Conservation (phyloP, 768 basidiomycete species). For the Lentinula boryana region DNA sequence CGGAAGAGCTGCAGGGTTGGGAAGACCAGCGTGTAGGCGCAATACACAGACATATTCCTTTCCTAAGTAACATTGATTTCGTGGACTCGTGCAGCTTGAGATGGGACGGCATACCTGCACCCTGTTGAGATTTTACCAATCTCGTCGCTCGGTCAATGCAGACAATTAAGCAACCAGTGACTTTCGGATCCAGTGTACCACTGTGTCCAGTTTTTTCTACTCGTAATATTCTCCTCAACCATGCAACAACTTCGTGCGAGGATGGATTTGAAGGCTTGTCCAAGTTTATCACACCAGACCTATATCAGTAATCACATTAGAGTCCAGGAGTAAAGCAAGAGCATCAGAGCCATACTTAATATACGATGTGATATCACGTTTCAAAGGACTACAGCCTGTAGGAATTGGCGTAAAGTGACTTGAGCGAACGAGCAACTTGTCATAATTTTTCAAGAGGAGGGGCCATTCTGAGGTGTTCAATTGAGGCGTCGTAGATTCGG, state of each 20-base stretch:
- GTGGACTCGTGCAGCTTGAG: not conserved
- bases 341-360: conserved; percentile 59
- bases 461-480: conserved; percentile 98
- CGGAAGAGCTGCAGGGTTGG: conserved; percentile 80
- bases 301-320: conserved; percentile 20
- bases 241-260: conserved; percentile 98
- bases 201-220: conserved; percentile 99
- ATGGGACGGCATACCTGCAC: conserved; percentile 62
- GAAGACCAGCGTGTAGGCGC: conserved; percentile 79
- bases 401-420: conserved; percentile 99
- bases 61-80: conserved; percentile 36
- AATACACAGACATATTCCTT: conserved; percentile 99
- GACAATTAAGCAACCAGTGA: conserved; percentile 97
- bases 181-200: conserved; percentile 97
- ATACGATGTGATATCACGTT: conserved; percentile 88
- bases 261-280: conserved; percentile 99
- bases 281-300: conserved; percentile 97
- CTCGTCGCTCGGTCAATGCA: conserved; percentile 98
- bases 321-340: not conserved
- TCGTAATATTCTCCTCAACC: conserved; percentile 93
- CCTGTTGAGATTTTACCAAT: conserved; percentile 97
- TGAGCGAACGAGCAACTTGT: conserved; percentile 90
- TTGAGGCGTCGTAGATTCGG: conserved; percentile 64
- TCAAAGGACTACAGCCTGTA: conserved; percentile 87
- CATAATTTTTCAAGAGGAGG: conserved; percentile 96